These are phyloP conservation scores for Candida sakaeoensis DNA, from an alignment of 805 yeast genomes.

Conservation along the genomic window DNA sequence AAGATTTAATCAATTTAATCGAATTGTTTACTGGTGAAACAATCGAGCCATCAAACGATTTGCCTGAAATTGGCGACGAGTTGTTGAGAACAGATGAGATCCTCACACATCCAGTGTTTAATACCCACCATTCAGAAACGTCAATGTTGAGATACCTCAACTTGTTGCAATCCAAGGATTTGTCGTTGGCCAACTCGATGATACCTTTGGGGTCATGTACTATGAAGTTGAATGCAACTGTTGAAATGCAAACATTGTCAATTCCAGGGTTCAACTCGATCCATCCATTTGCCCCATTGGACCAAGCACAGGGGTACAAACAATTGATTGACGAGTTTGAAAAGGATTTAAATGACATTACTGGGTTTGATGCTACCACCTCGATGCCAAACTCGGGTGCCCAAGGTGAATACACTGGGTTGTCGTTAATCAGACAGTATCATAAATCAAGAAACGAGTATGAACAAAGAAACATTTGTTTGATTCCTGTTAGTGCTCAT, in stretches of 20 bases:
- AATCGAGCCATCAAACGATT: slow-evolving; percentile 17
- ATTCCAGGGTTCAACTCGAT: slow-evolving; percentile 89
- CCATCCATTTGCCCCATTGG: slow-evolving; percentile 89
- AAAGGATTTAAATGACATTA: slow-evolving; percentile 80
- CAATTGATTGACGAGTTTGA: slow-evolving; percentile 75
- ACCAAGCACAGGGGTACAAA: slow-evolving; percentile 85
- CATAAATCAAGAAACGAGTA: slow-evolving; percentile 65
- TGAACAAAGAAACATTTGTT: slow-evolving; percentile 72
- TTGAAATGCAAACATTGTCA: slow-evolving; percentile 89
- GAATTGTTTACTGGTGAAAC: slow-evolving; percentile 53
- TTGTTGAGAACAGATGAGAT: slow-evolving; percentile 55
- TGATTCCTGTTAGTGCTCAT: slow-evolving; percentile 96
- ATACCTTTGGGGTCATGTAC: slow-evolving; percentile 97
- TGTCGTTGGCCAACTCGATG: slow-evolving; percentile 94
- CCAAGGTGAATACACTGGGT: slow-evolving; percentile 95
- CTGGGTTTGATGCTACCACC: slow-evolving; percentile 89
- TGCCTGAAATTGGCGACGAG: slow-evolving; percentile 50
- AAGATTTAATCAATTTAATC: slow-evolving; percentile 57
- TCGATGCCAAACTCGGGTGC: slow-evolving; percentile 98
- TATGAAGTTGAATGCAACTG: slow-evolving; percentile 94
- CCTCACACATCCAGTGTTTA: slow-evolving; percentile 74
- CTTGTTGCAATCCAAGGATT: slow-evolving; percentile 76
- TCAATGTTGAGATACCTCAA: slow-evolving; percentile 90
- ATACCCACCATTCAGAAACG: slow-evolving; percentile 88
- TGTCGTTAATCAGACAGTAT: slow-evolving; percentile 79